Percentiles rank a stretch among this genome's conserved stretches.
phyloP scores from a whole-genome alignment of 352 stramenopile genomes.

The Phytophthora megakarya region DNA sequence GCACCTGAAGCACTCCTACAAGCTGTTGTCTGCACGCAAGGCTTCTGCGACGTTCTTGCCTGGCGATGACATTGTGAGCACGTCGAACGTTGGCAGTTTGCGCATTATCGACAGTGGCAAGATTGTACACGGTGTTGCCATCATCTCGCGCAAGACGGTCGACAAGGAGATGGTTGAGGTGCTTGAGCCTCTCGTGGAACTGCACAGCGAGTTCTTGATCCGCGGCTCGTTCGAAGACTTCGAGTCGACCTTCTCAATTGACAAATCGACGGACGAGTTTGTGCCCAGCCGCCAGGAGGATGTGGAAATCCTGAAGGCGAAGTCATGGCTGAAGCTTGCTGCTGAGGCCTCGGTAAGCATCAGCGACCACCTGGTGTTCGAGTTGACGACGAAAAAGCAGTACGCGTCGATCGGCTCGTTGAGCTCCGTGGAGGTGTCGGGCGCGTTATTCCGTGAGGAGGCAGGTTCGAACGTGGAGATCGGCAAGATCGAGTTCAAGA shows the following conservation, averaged over 20 bases:
- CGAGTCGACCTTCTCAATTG: slow-evolving; percentile 69
- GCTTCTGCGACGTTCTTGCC: slow-evolving; percentile 49
- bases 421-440: slow-evolving; percentile 53
- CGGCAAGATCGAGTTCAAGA: slow-evolving; percentile 41
- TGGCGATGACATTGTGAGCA: slow-evolving; percentile 77
- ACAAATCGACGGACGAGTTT: slow-evolving; percentile 50
- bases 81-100: slow-evolving; percentile 69
- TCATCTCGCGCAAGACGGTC: slow-evolving; percentile 68
- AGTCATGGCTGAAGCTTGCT: slow-evolving; percentile 62
- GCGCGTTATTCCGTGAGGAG: slow-evolving; percentile 48
- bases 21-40: slow-evolving; percentile 55
- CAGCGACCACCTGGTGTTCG: slow-evolving; percentile 59
- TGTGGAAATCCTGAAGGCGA: slow-evolving; percentile 66
- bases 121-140: slow-evolving; percentile 71
- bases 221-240: slow-evolving; percentile 82
- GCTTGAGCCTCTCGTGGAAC: slow-evolving; percentile 70
- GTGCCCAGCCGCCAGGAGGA: slow-evolving; percentile 44
- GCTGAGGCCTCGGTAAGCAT: slow-evolving; percentile 33
- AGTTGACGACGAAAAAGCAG: slow-evolving; percentile 56
- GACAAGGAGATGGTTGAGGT: slow-evolving; percentile 56
- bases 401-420: slow-evolving; percentile 54
- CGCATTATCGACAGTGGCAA: slow-evolving; percentile 83
- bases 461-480: slow-evolving; percentile 42
- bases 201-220: slow-evolving; percentile 87
- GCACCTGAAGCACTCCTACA: slow-evolving; percentile 87